phyloP scores from a whole-genome alignment of 2,329 filamentous ascomycete species.

The Mycosphaerella arachidis region DNA sequence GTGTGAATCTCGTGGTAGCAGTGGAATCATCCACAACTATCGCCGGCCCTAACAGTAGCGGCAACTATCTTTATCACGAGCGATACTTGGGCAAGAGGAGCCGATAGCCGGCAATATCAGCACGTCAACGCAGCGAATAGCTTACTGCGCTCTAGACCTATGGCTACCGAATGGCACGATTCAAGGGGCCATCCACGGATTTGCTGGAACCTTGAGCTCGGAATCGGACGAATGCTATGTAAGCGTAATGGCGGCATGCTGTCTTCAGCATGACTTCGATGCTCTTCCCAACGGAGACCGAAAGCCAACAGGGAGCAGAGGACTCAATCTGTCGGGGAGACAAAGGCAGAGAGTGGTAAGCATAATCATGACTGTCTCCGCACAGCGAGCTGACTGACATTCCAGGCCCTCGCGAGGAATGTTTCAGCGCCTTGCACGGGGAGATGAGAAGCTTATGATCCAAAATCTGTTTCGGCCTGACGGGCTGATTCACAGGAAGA shows the following conservation, averaged over 20 bases:
- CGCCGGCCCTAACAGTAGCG: background rate
- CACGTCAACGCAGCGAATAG: background rate
- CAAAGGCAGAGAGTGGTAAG: no score
- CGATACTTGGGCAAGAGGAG: background rate
- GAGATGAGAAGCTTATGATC: background rate
- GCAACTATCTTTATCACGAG: background rate
- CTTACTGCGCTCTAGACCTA: background rate
- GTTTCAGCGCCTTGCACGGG: constrained; percentile 1
- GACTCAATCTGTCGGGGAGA: no score
- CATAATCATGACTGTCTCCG: no score
- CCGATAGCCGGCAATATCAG: background rate
- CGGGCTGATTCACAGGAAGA: background rate
- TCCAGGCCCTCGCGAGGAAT: constrained; percentile 1
- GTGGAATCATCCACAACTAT: background rate
- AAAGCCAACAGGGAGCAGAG: background rate
- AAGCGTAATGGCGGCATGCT: background rate
- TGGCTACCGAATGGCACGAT: background rate
- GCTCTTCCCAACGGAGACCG: background rate
- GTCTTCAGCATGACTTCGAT: background rate
- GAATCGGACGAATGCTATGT: background rate
- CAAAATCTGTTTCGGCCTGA: background rate
- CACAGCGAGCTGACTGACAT: no score
- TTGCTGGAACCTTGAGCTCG: no score
- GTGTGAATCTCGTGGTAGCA: background rate
- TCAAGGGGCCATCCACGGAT: background rate